phyloP scores from a whole-genome alignment of 1,139 yeast genomes.

The Candida sp. region DNA sequence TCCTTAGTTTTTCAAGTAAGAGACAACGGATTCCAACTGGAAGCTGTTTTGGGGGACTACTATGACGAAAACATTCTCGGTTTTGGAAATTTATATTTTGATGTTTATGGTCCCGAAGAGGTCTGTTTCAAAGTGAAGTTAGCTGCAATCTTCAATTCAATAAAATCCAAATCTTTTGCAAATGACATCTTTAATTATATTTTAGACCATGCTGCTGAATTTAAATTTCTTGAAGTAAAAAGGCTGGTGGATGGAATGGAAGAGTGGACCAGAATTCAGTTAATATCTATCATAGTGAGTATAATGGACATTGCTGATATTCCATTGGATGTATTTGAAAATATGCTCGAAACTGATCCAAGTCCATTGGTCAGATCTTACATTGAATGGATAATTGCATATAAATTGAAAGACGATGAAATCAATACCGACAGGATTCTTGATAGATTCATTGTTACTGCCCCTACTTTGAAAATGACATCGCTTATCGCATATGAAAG shows the following conservation, averaged over 20 bases:
- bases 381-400: constrained; percentile 74
- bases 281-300: constrained; percentile 50
- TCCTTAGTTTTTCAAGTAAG: constrained; percentile 52
- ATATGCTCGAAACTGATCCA: constrained; percentile 47
- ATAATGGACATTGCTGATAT: constrained; percentile 23
- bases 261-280: constrained; percentile 60
- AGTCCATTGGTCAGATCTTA: constrained; percentile 75
- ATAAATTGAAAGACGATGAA: constrained; percentile 21
- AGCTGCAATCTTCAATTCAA: constrained; percentile 40
- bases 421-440: constrained; percentile 16
- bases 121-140: constrained; percentile 50
- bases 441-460: constrained; percentile 12
- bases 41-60: constrained; percentile 49
- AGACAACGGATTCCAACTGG: constrained; percentile 57
- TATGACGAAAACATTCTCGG: constrained; percentile 37
- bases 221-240: constrained; percentile 44
- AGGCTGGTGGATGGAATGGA: constrained; percentile 65
- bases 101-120: constrained; percentile 62
- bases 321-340: constrained; percentile 19
- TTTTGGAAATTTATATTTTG: constrained; percentile 36
- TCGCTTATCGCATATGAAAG: constrained; percentile 61
- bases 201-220: constrained; percentile 34
- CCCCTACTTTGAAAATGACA: constrained; percentile 40
- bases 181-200: constrained; percentile 38
- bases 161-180: constrained; percentile 32